A percentile compares a stretch with the other conserved stretches of the same genome.
phyloP scores from a whole-genome alignment of 2,329 filamentous ascomycete genomes.

The Penicillium sp. region DNA sequence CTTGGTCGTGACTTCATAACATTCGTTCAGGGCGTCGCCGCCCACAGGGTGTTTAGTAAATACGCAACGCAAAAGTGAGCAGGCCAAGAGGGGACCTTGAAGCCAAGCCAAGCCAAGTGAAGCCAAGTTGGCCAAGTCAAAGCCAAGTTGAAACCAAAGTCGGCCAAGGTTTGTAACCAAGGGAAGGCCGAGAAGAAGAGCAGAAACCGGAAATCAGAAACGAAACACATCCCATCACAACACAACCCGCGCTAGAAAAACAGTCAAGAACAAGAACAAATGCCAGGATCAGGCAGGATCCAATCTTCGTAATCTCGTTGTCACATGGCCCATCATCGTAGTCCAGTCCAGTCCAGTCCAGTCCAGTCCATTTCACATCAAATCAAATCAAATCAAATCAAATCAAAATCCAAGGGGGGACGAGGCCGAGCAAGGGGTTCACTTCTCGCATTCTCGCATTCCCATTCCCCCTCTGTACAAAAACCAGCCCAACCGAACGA shows the following conservation, averaged over 20 bases:
- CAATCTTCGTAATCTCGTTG: neutral
- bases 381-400: too few relatives aligned
- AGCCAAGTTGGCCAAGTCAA: slow-evolving; percentile 3
- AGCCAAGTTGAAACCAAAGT: neutral
- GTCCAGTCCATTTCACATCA: too few relatives aligned
- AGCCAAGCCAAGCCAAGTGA: neutral
- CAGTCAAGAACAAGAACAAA: neutral
- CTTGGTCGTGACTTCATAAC: slow-evolving; percentile 11
- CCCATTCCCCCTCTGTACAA: neutral
- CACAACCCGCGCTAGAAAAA: neutral
- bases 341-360: too few relatives aligned
- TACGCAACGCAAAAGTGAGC: neutral
- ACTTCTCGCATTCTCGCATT: neutral
- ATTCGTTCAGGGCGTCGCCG: slow-evolving; percentile 7
- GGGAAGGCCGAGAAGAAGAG: neutral
- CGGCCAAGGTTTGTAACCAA: neutral
- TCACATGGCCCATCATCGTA: neutral
- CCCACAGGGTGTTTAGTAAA: slow-evolving; percentile 1
- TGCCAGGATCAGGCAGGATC: neutral
- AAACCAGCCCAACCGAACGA: neutral
- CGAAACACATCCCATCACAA: neutral
- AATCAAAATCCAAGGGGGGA: neutral
- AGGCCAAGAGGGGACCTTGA: neutral
- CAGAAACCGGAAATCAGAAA: too few relatives aligned
- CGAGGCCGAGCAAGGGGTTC: too few relatives aligned